phyloP scores from a whole-genome alignment of 2,329 filamentous ascomycete species.

The Aspergillus neoniger region DNA sequence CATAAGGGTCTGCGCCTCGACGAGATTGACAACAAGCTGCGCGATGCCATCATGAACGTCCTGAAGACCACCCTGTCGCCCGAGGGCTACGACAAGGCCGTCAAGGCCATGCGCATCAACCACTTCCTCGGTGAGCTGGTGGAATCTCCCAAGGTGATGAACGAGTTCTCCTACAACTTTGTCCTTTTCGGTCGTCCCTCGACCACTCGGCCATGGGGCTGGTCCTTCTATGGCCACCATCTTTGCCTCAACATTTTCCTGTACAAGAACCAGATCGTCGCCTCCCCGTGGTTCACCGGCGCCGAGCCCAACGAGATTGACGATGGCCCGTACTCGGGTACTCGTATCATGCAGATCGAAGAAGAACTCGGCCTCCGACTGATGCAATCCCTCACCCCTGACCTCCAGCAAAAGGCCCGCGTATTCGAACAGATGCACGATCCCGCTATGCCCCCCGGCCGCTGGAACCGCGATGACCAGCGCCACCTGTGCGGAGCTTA shows the following conservation, averaged over 20 bases:
- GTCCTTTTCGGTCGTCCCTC: conserved; percentile 68
- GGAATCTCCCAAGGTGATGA: conserved; percentile 63
- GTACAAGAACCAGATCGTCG: conserved; percentile 63
- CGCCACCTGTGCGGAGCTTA: conserved; percentile 76
- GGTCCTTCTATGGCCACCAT: conserved; percentile 76
- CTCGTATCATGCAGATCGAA: conserved; percentile 65
- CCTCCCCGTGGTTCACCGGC: conserved; percentile 76
- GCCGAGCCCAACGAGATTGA: conserved; percentile 79
- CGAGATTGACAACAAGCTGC: conserved; percentile 52
- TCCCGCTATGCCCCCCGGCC: conserved; percentile 59
- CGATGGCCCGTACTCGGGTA: conserved; percentile 62
- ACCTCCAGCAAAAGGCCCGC: conserved; percentile 54
- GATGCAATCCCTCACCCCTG: conserved; percentile 63
- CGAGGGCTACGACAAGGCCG: conserved; percentile 70
- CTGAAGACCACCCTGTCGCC: conserved; percentile 63
- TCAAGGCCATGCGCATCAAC: conserved; percentile 72
- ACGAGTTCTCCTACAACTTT: conserved; percentile 76
- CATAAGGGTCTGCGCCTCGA: conserved; percentile 72
- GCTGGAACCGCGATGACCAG: conserved; percentile 82
- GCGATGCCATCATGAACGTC: conserved; percentile 56
- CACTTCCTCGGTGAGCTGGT: conserved; percentile 72
- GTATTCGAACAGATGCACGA: conserved; percentile 64
- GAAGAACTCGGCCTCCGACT: conserved; percentile 65
- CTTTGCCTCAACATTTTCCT: conserved; percentile 73
- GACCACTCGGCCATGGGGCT: conserved; percentile 65